Base-by-base conservation (phyloP, 2,329 filamentous ascomycete species). In the Botrytis deweyae region DNA sequence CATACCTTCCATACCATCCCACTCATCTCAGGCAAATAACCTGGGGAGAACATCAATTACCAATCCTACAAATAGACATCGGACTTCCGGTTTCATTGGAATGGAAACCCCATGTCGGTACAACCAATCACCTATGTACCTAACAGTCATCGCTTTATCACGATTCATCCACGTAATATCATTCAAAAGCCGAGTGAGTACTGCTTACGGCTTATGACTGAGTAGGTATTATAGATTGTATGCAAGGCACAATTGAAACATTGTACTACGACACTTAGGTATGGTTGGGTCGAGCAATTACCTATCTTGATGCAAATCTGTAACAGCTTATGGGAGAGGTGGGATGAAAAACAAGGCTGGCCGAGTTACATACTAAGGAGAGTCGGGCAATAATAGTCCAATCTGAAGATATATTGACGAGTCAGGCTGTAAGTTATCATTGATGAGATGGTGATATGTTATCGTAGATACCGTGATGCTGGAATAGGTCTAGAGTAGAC, bases 161-260 rank as follows among this genome's bases (percentile, higher is more conserved):
- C 42, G 5, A 66, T 46, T 36, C 63, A 66, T 44, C 29, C 42
- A 49, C 29, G 10, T 46, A 46, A 65, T 29, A 65, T 33, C 38
- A 18, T 42, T 42, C 36, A 4, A 25, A 29, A 64, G 62, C 62
- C 38, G 38, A 44, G 40, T 5, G 33, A 25, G 22, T 29, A 42
- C 25, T 9, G 44, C 44, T 25, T 49, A 49, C 46, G 8, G 44
- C 44, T 49, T 49, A 22, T 42, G 40, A 42, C 44, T 49, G 49
- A n/a, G 49, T n/a, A 52, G 25, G 49, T n/a, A 16, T 52, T 14
- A n/a, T n/a, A 52, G 49, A 52, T n/a, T n/a, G 49, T 4, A 63
- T 63, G 61, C 61, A 63, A 63, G 38, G 61, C 61, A 64, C 61
- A 29, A 42, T 64, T 40, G 61, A 64, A 64, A 64, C 61, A 64